phyloP scores from a whole-genome alignment of 2,329 filamentous ascomycete genomes.

The Botrytis galanthina region DNA sequence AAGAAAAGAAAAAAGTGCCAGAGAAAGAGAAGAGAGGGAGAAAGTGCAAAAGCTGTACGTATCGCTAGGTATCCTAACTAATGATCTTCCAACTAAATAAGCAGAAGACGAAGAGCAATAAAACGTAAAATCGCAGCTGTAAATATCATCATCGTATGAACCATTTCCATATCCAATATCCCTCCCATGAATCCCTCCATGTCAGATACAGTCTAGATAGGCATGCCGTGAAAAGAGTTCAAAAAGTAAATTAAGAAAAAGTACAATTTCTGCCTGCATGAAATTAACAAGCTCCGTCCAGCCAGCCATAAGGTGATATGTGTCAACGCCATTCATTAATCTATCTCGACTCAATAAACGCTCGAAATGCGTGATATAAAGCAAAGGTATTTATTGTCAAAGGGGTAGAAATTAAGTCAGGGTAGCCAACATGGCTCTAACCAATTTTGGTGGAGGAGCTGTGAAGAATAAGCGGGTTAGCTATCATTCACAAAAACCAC shows the following conservation, averaged over 20 bases:
- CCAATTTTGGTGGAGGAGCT: constrained; percentile 62
- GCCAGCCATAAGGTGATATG: background rate
- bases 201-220: constrained; percentile 16
- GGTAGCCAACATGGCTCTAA: constrained; percentile 70
- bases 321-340: constrained; percentile 8
- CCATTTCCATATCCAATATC: constrained; percentile 5
- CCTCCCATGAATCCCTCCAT: constrained; percentile 8
- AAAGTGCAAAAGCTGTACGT: background rate
- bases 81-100: background rate
- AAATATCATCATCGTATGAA: constrained; percentile 2
- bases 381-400: constrained; percentile 1
- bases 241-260: background rate
- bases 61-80: background rate
- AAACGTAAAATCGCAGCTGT: background rate
- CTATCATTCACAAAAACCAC: constrained; percentile 23
- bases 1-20: background rate
- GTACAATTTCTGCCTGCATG: background rate
- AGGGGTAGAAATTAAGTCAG: constrained; percentile 50
- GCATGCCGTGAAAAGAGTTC: background rate
- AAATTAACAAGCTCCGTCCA: background rate
- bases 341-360: constrained; percentile 1
- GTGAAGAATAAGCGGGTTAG: constrained; percentile 31
- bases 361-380: background rate
- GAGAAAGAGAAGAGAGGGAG: background rate
- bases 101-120: background rate